phyloP scores from a whole-genome alignment of 495 filamentous ascomycete genomes.

The Daldinia loculata region DNA sequence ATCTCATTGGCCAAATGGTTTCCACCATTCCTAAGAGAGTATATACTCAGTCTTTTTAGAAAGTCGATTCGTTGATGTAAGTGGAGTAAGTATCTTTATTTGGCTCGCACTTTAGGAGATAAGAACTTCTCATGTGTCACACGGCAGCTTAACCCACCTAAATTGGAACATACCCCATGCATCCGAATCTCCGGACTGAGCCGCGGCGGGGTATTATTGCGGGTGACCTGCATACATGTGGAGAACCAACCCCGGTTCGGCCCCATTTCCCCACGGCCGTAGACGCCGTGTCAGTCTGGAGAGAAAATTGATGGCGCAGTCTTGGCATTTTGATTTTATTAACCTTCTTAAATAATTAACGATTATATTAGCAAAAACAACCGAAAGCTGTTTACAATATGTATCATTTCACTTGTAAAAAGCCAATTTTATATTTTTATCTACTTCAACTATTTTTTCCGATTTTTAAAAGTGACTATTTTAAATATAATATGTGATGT shows the following conservation, averaged over 20 bases:
- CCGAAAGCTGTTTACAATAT: too few species aligned
- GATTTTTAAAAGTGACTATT: too few species aligned
- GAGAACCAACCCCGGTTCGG: neutral
- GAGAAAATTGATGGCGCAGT: too few species aligned
- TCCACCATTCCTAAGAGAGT: neutral
- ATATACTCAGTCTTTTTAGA: neutral
- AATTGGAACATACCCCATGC: neutral
- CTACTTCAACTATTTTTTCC: too few species aligned
- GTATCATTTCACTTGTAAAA: too few species aligned
- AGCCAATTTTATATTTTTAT: too few species aligned
- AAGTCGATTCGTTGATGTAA: neutral
- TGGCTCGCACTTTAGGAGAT: neutral
- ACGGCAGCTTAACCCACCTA: neutral
- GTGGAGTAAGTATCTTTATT: neutral
- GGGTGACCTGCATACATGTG: neutral
- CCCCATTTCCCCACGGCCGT: neutral
- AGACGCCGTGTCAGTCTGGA: neutral
- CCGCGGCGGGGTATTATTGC: neutral
- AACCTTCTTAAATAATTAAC: too few species aligned
- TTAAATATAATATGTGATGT: too few species aligned
- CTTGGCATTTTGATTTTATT: too few species aligned
- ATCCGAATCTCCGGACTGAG: neutral
- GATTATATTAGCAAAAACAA: too few species aligned
- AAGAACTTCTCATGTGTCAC: neutral
- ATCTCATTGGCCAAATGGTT: neutral